Percentiles rank a stretch among this genome's conserved stretches.
Evolutionary conservation across 75 land plant species (phyloP).

Genomic region (Picea glauca): DNA sequence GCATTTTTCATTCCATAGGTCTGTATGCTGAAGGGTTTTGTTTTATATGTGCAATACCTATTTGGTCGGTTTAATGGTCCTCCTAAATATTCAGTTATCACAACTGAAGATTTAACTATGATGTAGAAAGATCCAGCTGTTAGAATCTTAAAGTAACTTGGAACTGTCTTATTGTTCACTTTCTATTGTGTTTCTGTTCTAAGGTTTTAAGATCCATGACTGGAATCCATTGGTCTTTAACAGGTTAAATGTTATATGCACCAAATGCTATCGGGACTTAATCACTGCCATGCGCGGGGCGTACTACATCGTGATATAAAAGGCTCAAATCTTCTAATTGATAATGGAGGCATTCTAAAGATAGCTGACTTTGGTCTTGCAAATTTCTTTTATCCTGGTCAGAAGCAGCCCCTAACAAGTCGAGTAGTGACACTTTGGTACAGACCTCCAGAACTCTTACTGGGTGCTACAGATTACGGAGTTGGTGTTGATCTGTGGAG

Average conservation of each 20-base stretch:
- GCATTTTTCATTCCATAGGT: too few relatives aligned
- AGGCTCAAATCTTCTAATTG: constrained; percentile 71
- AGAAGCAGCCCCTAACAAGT: constrained; percentile 67
- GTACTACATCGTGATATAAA: constrained; percentile 84
- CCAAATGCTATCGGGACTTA: constrained; percentile 71
- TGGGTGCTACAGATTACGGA: constrained; percentile 80
- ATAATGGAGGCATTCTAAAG: constrained; percentile 62
- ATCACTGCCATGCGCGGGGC: constrained; percentile 69
- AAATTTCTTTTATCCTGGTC: constrained; percentile 50
- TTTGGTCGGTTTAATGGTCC: too few relatives aligned
- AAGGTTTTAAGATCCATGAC: too few relatives aligned
- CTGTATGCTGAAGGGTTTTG: too few relatives aligned
- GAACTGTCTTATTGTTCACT: too few relatives aligned
- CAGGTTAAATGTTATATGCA: constrained; percentile 83
- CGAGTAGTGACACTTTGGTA: constrained; percentile 88
- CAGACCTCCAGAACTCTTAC: constrained; percentile 82
- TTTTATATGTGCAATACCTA: too few relatives aligned
- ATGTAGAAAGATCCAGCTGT: too few relatives aligned
- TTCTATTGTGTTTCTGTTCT: too few relatives aligned
- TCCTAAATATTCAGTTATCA: too few relatives aligned
- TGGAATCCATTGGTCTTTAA: background rate
- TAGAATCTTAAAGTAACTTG: too few relatives aligned
- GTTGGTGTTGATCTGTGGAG: constrained; percentile 89
- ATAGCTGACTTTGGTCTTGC: constrained; percentile 90
- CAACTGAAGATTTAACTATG: too few relatives aligned